Conservation (phyloP, 73 alveolate species). For the Urostyla sp. region DNA sequence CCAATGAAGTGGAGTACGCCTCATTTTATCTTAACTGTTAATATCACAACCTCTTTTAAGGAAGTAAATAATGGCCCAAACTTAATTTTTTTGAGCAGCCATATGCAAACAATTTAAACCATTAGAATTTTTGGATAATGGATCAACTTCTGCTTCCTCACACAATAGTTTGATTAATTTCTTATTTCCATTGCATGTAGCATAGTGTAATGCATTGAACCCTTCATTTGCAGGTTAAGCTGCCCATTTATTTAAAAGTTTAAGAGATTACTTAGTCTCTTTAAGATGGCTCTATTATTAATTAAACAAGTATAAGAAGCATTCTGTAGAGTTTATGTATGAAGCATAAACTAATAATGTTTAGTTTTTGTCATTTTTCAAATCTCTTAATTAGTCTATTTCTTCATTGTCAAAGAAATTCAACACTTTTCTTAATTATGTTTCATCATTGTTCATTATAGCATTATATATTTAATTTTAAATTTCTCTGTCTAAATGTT, state of each 20-base stretch:
- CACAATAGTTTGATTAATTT: constrained; percentile 25
- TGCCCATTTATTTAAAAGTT: constrained; percentile 33
- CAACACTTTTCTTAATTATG: too few species aligned
- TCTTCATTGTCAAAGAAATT: too few species aligned
- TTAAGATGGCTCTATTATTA: too few species aligned
- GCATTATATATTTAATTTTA: too few species aligned
- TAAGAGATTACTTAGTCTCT: too few species aligned
- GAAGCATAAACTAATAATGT: too few species aligned
- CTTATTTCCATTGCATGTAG: constrained; percentile 56
- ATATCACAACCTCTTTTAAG: constrained; percentile 67
- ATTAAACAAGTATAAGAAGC: too few species aligned
- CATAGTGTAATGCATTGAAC: constrained; percentile 75
- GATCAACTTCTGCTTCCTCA: constrained; percentile 40
- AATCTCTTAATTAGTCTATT: too few species aligned
- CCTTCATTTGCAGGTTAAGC: constrained; percentile 59
- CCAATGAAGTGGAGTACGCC: constrained; percentile 93
- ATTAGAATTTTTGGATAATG: constrained; percentile 59
- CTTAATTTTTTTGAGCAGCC: constrained; percentile 81
- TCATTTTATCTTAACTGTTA: constrained; percentile 70
- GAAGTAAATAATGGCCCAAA: constrained; percentile 72
- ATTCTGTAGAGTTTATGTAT: too few species aligned
- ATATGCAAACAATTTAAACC: constrained; percentile 83
- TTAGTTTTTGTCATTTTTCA: too few species aligned
- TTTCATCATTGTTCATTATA: too few species aligned
- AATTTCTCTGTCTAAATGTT: too few species aligned